Evolutionary conservation across 2,329 filamentous ascomycete genomes (phyloP).

Genomic region (Penicillium sp.): DNA sequence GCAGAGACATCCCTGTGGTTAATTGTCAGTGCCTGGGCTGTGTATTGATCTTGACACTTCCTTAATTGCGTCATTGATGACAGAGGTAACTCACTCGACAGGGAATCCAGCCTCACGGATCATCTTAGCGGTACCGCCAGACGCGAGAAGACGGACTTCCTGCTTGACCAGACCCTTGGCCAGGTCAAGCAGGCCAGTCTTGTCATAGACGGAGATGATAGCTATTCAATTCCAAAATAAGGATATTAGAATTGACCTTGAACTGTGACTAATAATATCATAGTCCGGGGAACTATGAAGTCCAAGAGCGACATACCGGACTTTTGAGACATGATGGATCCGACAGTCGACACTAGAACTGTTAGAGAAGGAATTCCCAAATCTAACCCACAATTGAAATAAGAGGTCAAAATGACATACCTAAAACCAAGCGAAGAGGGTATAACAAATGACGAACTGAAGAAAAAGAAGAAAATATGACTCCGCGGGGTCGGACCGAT

Average conservation of each 20-base stretch:
- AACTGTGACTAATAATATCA: constrained; percentile 12
- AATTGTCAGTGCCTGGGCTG: constrained; percentile 1
- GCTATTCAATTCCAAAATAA: constrained; percentile 47
- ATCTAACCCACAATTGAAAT: background rate
- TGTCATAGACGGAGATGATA: constrained; percentile 97
- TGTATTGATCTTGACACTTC: background rate
- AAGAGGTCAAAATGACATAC: constrained; percentile 9
- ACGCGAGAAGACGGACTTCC: constrained; percentile 88
- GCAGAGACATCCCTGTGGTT: constrained; percentile 79
- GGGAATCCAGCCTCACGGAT: constrained; percentile 94
- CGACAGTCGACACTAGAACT: constrained; percentile 24
- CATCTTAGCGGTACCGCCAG: constrained; percentile 92
- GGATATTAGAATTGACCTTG: constrained; percentile 12
- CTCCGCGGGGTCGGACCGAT: constrained; percentile 28
- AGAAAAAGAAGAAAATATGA: constrained; percentile 21
- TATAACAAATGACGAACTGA: constrained; percentile 15
- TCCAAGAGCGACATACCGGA: constrained; percentile 33
- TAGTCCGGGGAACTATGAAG: constrained; percentile 22
- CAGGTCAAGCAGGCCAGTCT: constrained; percentile 90
- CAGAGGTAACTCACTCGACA: constrained; percentile 68
- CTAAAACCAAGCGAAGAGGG: constrained; percentile 18
- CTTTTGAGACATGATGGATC: constrained; percentile 40
- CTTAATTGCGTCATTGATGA: background rate
- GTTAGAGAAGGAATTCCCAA: constrained; percentile 9
- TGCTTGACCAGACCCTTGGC: constrained; percentile 86